Evolutionary conservation across 1,284 basidiomycete genomes (phyloP).

Genomic region (Ceratobasidium theobromae): DNA sequence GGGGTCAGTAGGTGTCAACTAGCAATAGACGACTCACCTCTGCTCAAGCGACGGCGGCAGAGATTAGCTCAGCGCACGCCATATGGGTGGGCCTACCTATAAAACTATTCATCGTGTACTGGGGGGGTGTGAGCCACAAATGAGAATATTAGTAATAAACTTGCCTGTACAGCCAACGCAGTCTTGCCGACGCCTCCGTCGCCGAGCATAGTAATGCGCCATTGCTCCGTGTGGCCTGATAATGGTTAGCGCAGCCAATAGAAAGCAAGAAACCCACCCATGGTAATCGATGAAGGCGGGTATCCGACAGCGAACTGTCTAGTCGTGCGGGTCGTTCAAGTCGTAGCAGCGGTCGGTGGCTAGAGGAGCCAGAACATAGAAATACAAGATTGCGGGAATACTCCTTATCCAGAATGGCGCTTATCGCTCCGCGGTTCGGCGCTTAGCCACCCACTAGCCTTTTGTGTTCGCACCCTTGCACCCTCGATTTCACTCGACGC

Average conservation of each 20-base stretch:
- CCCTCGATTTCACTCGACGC: no score
- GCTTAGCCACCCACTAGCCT: no score
- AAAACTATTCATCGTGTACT: conserved; percentile 93
- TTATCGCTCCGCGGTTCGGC: neutral
- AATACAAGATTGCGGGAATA: neutral
- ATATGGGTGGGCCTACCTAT: conserved; percentile 63
- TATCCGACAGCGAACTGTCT: conserved; percentile 5
- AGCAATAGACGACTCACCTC: conserved; percentile 53
- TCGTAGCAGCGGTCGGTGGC: conserved; percentile 17
- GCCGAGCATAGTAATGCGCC: conserved; percentile 91
- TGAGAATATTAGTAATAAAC: conserved; percentile 40
- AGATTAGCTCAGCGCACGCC: conserved; percentile 1
- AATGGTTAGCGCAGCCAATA: neutral
- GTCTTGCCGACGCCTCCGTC: conserved; percentile 99
- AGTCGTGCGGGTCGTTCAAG: conserved; percentile 28
- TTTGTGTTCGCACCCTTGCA: no score
- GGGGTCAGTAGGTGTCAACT: no score
- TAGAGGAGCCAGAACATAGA: conserved; percentile 18
- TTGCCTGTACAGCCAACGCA: conserved; percentile 89
- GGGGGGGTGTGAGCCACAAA: conserved; percentile 35
- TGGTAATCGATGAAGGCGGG: neutral
- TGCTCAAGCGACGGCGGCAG: conserved; percentile 39
- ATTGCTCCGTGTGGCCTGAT: conserved; percentile 68
- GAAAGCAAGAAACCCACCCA: conserved; percentile 6
- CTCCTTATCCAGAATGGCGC: conserved; percentile 5